A percentile compares a stretch with the other conserved stretches of the same genome.
These are phyloP conservation scores for Ploettnerulaceae sp. DNA, from an alignment of 2,329 filamentous ascomycete species.

Conservation along the genomic window DNA sequence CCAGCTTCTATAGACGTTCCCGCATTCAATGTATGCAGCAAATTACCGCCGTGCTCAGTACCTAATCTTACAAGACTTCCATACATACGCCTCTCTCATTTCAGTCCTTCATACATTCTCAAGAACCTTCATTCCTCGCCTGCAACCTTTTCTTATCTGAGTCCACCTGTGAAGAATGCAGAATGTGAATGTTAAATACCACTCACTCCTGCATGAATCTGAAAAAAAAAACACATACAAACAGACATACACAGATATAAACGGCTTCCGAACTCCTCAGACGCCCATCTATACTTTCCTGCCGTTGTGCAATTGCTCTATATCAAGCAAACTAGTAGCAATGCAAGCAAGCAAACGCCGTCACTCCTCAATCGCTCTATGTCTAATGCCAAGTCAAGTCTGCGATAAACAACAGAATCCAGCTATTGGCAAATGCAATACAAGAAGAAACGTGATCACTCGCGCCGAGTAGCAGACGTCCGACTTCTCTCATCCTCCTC, in stretches of 20 bases:
- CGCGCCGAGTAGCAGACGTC: constrained; percentile 49
- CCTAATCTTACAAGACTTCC: neutral
- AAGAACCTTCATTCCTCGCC: too few relatives aligned
- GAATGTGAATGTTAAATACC: too few relatives aligned
- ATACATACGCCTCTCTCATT: too few relatives aligned
- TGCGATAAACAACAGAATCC: too few relatives aligned
- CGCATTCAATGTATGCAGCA: too few relatives aligned
- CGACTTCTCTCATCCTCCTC: constrained; percentile 79
- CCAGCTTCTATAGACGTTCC: too few relatives aligned
- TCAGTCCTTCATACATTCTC: too few relatives aligned
- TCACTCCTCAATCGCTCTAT: neutral
- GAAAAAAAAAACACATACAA: neutral
- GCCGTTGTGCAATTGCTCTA: neutral
- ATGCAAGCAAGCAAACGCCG: too few relatives aligned
- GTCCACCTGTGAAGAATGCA: too few relatives aligned
- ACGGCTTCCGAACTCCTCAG: constrained; percentile 4
- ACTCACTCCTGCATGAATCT: neutral
- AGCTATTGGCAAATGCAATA: neutral
- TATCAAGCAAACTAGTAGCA: too few relatives aligned
- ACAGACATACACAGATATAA: neutral
- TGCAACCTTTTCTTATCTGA: too few relatives aligned
- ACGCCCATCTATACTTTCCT: neutral
- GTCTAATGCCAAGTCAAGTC: neutral
- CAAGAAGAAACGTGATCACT: constrained; percentile 2
- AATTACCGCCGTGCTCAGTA: too few relatives aligned